Percentiles rank a stretch among this genome's conserved stretches.
Conservation (phyloP, 108 stramenopile species). For the Chaetoceros muelleri region DNA sequence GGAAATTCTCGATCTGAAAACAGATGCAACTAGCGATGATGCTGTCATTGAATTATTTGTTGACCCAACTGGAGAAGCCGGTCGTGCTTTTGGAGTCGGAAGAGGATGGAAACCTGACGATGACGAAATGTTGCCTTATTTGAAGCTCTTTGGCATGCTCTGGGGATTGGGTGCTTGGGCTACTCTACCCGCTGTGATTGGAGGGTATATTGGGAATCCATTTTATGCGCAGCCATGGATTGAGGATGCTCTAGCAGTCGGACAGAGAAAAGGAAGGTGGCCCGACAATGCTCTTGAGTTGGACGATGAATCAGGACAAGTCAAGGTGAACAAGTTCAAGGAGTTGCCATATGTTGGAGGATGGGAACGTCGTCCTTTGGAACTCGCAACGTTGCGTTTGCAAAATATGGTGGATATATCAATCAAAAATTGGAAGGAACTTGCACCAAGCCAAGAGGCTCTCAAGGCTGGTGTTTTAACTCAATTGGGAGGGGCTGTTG, state of each 20-base stretch:
- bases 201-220: conserved; percentile 89
- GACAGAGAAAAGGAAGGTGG: conserved; percentile 64
- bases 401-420: conserved; percentile 85
- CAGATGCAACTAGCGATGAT: conserved; percentile 10
- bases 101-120: conserved; percentile 78
- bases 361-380: conserved; percentile 81
- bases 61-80: conserved; percentile 65
- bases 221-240: conserved; percentile 74
- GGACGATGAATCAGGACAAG: conserved; percentile 26
- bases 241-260: conserved; percentile 74
- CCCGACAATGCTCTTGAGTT: conserved; percentile 72
- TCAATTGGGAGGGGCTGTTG: conserved; percentile 73
- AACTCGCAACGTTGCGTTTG: conserved; percentile 80
- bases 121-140: conserved; percentile 57
- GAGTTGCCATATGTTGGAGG: conserved; percentile 73
- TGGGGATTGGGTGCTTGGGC: conserved; percentile 84
- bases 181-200: conserved; percentile 84
- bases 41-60: conserved; percentile 47
- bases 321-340: conserved; percentile 52
- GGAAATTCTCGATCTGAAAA: conserved; percentile 52
- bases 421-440: conserved; percentile 67
- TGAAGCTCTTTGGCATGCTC: conserved; percentile 89
- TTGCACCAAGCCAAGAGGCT: conserved; percentile 62
- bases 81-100: conserved; percentile 56
- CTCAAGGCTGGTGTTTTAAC: conserved; percentile 68